These are phyloP conservation scores for Aegilops longissima DNA, from an alignment of 176 grass and related monocot species.

Conservation along the genomic window DNA sequence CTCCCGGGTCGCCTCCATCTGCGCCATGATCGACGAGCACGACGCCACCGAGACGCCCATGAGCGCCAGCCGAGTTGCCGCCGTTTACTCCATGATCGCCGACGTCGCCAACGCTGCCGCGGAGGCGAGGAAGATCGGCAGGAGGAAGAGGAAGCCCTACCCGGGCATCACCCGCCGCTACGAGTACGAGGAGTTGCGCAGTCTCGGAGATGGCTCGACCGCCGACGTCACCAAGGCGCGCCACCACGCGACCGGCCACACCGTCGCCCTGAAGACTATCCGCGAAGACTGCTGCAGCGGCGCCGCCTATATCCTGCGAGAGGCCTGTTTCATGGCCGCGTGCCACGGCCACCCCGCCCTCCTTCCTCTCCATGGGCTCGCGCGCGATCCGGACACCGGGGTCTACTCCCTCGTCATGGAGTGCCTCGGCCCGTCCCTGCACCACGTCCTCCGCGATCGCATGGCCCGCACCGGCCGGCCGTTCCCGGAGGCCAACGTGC, in stretches of 20 bases:
- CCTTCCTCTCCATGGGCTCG: background rate
- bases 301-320: background rate
- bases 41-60: background rate
- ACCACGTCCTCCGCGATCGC: background rate
- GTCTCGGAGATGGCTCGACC: background rate
- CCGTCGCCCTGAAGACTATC: background rate
- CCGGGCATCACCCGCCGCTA: background rate
- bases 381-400: background rate
- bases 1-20: slow-evolving; percentile 7
- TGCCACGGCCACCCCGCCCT: background rate
- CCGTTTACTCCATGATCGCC: slow-evolving; percentile 12
- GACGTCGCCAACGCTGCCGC: background rate
- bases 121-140: background rate
- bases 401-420: slow-evolving; percentile 16
- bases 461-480: background rate
- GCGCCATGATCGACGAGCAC: background rate
- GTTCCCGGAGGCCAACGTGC: background rate
- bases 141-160: background rate
- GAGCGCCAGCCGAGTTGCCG: background rate
- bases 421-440: background rate
- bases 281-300: background rate
- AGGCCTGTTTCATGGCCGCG: slow-evolving; percentile 12
- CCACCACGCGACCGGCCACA: background rate
- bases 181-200: background rate
- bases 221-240: background rate